Percentiles rank a stretch among this genome's conserved stretches.
phyloP scores from a whole-genome alignment of 306 rosid genomes.

The Glycine latifolia region DNA sequence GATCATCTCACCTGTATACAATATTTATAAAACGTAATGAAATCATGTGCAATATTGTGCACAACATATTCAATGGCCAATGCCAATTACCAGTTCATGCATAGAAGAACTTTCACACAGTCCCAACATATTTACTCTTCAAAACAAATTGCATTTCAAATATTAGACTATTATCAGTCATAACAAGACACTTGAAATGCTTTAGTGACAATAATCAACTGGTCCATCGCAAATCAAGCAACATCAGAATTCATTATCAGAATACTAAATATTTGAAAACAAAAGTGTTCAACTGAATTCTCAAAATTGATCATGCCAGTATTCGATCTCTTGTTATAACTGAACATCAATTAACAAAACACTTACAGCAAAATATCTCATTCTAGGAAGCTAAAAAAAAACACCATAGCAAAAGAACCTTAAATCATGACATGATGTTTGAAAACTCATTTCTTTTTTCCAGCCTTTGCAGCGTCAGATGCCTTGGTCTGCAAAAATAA shows the following conservation, averaged over 20 bases:
- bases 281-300: constrained; percentile 32
- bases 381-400: constrained; percentile 42
- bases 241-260: neutral
- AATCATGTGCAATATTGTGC: no score
- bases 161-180: neutral
- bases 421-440: constrained; percentile 17
- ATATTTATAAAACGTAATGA: neutral
- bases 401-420: constrained; percentile 33
- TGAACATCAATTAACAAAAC: constrained; percentile 24
- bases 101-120: neutral
- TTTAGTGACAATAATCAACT: neutral
- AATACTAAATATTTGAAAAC: neutral
- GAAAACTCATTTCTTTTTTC: constrained; percentile 79
- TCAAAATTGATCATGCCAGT: constrained; percentile 51
- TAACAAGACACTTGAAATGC: neutral
- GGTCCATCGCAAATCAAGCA: constrained; percentile 3
- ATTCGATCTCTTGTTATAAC: constrained; percentile 39
- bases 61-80: no score
- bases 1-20: neutral
- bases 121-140: neutral
- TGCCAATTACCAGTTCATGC: neutral
- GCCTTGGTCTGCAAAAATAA: constrained; percentile 77
- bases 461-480: constrained; percentile 81
- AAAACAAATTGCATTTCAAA: neutral
- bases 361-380: constrained; percentile 30